Evolutionary conservation across 768 basidiomycete species (phyloP).

Genomic region (Paxillus ammoniavirescens): DNA sequence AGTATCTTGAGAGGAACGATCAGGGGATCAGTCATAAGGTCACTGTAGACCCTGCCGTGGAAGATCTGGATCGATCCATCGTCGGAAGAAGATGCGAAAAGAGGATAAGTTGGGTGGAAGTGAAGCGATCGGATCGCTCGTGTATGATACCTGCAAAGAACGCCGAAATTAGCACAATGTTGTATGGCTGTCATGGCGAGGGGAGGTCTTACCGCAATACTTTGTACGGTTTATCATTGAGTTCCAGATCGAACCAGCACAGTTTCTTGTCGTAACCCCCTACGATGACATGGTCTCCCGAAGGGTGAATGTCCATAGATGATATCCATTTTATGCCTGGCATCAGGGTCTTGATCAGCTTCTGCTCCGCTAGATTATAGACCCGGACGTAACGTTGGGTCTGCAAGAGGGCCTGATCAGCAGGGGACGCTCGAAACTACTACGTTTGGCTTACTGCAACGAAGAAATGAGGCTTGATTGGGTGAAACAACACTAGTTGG

Average conservation of each 20-base stretch:
- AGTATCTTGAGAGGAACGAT: conserved; percentile 98
- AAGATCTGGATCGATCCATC: conserved; percentile 97
- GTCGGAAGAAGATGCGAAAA: conserved; percentile 95
- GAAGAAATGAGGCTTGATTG: conserved; percentile 92
- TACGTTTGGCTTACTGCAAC: conserved; percentile 73
- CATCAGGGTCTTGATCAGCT: conserved; percentile 86
- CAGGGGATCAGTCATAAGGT: conserved; percentile 94
- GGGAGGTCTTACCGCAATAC: conserved; percentile 65
- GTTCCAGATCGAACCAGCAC: conserved; percentile 98
- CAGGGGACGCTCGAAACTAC: conserved; percentile 9
- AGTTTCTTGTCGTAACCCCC: conserved; percentile 97
- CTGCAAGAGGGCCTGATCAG: conserved; percentile 38
- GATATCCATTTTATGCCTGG: conserved; percentile 99
- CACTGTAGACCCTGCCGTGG: conserved; percentile 92
- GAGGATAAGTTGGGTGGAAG: conserved; percentile 92
- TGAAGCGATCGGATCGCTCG: conserved; percentile 90
- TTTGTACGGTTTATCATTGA: conserved; percentile 96
- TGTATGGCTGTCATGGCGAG: background rate
- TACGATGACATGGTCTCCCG: conserved; percentile 94
- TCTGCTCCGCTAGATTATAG: conserved; percentile 94
- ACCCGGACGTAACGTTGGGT: conserved; percentile 95
- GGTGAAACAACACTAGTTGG: conserved; percentile 94
- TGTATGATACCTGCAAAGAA: conserved; percentile 73
- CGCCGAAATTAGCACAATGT: conserved; percentile 5
- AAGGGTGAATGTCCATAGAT: conserved; percentile 93